A percentile compares a stretch with the other conserved stretches of the same genome.
Conservation (phyloP, 2,329 filamentous ascomycete genomes). For the Epichloe scottii region DNA sequence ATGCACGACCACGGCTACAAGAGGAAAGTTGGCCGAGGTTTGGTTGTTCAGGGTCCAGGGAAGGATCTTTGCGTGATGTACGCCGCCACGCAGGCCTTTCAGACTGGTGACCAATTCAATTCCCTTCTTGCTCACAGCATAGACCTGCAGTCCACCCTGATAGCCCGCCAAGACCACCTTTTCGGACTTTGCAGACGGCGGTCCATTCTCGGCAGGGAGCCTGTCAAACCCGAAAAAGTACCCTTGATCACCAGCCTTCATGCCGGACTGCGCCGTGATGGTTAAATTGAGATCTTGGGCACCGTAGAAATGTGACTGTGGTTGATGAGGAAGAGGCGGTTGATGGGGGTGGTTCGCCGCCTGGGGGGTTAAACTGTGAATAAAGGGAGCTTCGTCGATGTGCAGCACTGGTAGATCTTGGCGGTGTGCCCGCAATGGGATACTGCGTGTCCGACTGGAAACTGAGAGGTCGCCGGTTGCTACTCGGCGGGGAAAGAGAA, state of each 20-base stretch:
- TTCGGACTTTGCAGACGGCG: conserved; percentile 29
- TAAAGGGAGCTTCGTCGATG: conserved; percentile 37
- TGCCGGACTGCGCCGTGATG: conserved; percentile 38
- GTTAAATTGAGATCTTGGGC: conserved; percentile 65
- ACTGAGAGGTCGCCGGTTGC: conserved; percentile 35
- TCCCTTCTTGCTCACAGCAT: conserved; percentile 59
- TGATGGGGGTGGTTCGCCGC: conserved; percentile 31
- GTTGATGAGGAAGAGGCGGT: conserved; percentile 61
- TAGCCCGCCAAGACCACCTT: conserved; percentile 66
- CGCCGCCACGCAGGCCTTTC: conserved; percentile 65
- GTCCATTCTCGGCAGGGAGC: conserved; percentile 34
- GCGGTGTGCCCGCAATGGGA: conserved; percentile 27
- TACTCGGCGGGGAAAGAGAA: conserved; percentile 27
- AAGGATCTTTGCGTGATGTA: conserved; percentile 72
- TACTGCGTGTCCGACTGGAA: conserved; percentile 39
- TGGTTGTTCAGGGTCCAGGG: conserved; percentile 50
- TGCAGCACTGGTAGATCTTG: conserved; percentile 21
- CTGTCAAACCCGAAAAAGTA: conserved; percentile 76
- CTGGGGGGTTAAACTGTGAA: conserved; percentile 32
- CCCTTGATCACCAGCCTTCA: conserved; percentile 54
- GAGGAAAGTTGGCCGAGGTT: conserved; percentile 46
- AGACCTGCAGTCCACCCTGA: conserved; percentile 68
- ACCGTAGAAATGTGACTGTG: conserved; percentile 66
- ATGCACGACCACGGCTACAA: conserved; percentile 71
- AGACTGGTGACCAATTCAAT: conserved; percentile 58